phyloP scores from a whole-genome alignment of 2,329 filamentous ascomycete genomes.

The Stromatinia cepivora region DNA sequence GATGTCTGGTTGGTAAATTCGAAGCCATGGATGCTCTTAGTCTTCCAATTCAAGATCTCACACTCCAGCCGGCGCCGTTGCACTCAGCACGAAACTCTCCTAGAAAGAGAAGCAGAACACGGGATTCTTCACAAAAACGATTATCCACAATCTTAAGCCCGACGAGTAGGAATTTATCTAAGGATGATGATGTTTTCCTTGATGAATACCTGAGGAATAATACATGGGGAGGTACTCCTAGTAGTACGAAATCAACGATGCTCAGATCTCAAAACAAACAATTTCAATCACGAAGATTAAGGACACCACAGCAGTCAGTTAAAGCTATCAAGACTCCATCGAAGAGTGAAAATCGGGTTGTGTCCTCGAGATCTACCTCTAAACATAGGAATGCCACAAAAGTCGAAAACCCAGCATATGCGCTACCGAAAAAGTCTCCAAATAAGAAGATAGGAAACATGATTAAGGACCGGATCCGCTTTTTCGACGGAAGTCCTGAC shows the following conservation, averaged over 20 bases:
- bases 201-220: not conserved
- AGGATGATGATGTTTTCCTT: slow-evolving; percentile 19
- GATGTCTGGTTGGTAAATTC: slow-evolving; percentile 37
- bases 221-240: not conserved
- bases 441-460: slow-evolving; percentile 24
- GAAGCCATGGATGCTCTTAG: slow-evolving; percentile 37
- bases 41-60: slow-evolving; percentile 26
- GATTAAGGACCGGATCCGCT: slow-evolving; percentile 34
- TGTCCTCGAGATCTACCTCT: not conserved
- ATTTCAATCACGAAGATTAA: not conserved
- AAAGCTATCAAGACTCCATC: not conserved
- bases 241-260: slow-evolving; percentile 9
- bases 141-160: slow-evolving; percentile 32
- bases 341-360: not conserved
- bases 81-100: slow-evolving; percentile 23
- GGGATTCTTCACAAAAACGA: slow-evolving; percentile 22
- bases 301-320: not conserved
- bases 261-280: slow-evolving; percentile 9
- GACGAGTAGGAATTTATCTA: slow-evolving; percentile 5
- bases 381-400: not conserved
- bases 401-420: not conserved
- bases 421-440: slow-evolving; percentile 7
- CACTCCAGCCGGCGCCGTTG: slow-evolving; percentile 31
- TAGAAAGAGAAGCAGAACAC: slow-evolving; percentile 12
- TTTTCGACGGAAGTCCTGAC: slow-evolving; percentile 35